A percentile compares a stretch with the other conserved stretches of the same genome.
phyloP scores from a whole-genome alignment of 1,139 yeast species.

The Yamadazyma mexicana region DNA sequence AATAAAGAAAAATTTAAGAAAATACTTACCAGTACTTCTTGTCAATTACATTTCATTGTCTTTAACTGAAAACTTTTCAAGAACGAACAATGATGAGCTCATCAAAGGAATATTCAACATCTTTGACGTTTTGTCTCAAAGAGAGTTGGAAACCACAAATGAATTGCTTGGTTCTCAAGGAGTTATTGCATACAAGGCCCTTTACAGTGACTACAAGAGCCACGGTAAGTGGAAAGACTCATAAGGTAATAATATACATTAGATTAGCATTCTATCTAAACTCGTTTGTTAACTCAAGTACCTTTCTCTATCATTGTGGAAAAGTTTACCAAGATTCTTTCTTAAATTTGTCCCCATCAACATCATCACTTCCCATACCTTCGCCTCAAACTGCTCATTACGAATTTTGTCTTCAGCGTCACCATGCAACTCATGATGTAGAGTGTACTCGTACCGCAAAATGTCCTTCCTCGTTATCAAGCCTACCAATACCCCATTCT shows the following conservation, averaged over 20 bases:
- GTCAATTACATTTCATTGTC: conserved; percentile 54
- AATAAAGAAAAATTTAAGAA: conserved; percentile 61
- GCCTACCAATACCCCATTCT: conserved; percentile 55
- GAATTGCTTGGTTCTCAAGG: conserved; percentile 73
- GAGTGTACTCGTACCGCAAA: conserved; percentile 50
- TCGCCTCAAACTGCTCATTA: conserved; percentile 30
- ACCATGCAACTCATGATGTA: conserved; percentile 28
- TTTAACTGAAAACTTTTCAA: conserved; percentile 50
- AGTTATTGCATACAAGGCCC: conserved; percentile 61
- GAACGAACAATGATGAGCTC: conserved; percentile 50
- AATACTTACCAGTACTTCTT: conserved; percentile 61
- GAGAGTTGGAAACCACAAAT: conserved; percentile 66
- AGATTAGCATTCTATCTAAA: background rate
- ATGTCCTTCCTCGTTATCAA: conserved; percentile 68
- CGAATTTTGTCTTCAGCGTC: conserved; percentile 12
- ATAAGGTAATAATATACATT: conserved; percentile 16
- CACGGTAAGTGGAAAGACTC: conserved; percentile 83
- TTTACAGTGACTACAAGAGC: conserved; percentile 72
- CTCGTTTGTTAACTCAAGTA: conserved; percentile 7
- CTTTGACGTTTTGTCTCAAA: conserved; percentile 67
- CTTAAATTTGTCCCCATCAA: conserved; percentile 20
- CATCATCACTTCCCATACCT: conserved; percentile 39
- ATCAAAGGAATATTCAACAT: conserved; percentile 59
- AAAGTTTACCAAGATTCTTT: conserved; percentile 29
- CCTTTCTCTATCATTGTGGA: conserved; percentile 32